Evolutionary conservation across 2,329 filamentous ascomycete genomes (phyloP).

Genomic region (Fusarium goolgardi): DNA sequence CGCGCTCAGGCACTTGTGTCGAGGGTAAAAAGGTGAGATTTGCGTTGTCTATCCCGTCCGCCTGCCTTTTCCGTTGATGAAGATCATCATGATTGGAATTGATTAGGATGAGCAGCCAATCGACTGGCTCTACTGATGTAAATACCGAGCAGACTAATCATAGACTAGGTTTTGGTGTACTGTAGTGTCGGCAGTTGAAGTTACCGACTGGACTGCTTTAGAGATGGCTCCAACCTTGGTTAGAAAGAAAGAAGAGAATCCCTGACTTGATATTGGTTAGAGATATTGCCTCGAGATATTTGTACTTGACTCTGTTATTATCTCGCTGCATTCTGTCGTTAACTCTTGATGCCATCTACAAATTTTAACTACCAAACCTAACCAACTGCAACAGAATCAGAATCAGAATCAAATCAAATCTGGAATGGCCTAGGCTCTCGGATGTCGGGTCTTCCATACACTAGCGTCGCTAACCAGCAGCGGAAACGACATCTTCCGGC

Average conservation of each 20-base stretch:
- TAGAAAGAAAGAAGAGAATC: background rate
- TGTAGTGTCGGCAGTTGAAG: conserved; percentile 2
- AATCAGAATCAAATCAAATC: background rate
- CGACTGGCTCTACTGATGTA: background rate
- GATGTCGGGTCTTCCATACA: conserved; percentile 43
- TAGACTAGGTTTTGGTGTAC: background rate
- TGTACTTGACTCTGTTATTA: conserved; percentile 3
- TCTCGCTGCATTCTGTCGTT: background rate
- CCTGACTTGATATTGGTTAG: background rate
- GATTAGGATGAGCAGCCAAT: conserved; percentile 2
- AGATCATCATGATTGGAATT: conserved; percentile 8
- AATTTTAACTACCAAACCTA: background rate
- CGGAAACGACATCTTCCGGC: conserved; percentile 42
- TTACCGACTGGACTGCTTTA: background rate
- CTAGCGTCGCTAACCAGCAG: conserved; percentile 40
- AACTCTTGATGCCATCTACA: conserved; percentile 1
- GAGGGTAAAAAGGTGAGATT: background rate
- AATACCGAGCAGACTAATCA: background rate
- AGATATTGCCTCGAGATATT: background rate
- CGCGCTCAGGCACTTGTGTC: background rate
- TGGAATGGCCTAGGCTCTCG: conserved; percentile 39
- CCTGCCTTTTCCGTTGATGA: conserved; percentile 5
- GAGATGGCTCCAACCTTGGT: background rate
- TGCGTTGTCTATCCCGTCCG: background rate
- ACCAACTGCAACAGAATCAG: background rate